phyloP scores from a whole-genome alignment of 371 early-diverging fungal species.

The Mortierella sp. region DNA sequence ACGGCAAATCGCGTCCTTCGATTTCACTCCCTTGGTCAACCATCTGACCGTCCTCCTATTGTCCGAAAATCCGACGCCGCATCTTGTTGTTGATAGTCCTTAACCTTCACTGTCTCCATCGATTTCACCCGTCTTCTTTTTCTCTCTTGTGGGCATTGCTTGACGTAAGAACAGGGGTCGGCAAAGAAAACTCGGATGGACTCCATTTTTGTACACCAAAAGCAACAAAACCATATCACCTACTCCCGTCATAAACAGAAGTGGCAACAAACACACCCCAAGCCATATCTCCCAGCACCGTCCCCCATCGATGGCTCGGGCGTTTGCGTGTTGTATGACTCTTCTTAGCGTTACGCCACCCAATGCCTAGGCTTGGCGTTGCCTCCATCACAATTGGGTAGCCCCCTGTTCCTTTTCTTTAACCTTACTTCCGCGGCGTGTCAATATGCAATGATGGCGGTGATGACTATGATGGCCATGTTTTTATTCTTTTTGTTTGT shows the following conservation, averaged over 20 bases:
- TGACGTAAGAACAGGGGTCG: background rate
- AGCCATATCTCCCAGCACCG: background rate
- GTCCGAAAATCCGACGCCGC: too few species aligned
- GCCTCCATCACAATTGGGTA: background rate
- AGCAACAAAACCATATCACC: background rate
- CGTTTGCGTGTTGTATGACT: conserved; percentile 7
- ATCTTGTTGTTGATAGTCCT: too few species aligned
- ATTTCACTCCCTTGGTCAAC: too few species aligned
- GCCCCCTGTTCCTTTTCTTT: background rate
- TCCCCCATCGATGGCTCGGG: background rate
- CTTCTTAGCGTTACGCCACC: background rate
- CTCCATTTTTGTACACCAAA: background rate
- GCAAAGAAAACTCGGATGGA: background rate
- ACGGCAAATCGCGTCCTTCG: too few species aligned
- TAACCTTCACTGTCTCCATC: too few species aligned
- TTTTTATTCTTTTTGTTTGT: background rate
- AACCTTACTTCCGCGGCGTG: background rate
- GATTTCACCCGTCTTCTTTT: too few species aligned
- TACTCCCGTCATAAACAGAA: background rate
- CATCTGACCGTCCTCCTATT: too few species aligned
- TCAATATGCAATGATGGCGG: background rate
- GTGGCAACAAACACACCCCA: background rate
- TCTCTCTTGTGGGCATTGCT: too few species aligned
- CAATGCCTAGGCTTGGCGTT: background rate
- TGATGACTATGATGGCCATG: background rate